Percentiles rank a stretch among this genome's conserved stretches.
These are phyloP conservation scores for Microglena sp. DNA, from an alignment of 139 green algal species.

Conservation along the genomic window DNA sequence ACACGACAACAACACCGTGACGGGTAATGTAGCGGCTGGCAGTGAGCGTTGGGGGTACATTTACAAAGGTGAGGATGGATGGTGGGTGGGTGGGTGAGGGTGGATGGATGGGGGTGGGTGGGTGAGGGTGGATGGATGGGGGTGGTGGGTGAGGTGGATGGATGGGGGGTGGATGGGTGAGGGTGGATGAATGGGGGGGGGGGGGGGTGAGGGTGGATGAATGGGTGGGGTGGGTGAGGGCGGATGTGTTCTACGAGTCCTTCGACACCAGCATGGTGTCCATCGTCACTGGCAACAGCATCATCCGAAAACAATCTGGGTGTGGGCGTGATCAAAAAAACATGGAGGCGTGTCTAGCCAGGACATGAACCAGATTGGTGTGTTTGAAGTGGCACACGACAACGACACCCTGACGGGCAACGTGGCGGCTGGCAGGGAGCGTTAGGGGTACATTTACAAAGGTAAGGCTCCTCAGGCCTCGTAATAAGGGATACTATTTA, in stretches of 20 bases:
- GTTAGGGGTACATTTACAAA: conserved; percentile 36
- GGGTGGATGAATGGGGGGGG: no score
- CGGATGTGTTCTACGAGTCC: conserved; percentile 25
- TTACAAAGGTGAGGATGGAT: conserved; percentile 1
- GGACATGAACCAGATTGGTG: no score
- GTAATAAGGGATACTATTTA: no score
- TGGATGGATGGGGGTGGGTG: no score
- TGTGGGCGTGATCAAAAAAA: conserved; percentile 28
- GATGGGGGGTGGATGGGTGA: no score
- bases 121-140: no score
- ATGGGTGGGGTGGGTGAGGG: no score
- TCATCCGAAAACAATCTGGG: conserved; percentile 25
- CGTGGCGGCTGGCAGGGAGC: conserved; percentile 37
- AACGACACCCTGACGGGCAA: conserved; percentile 33
- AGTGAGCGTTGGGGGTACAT: conserved; percentile 37
- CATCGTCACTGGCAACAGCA: conserved; percentile 6
- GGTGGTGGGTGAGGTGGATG: no score
- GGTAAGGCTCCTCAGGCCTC: no score
- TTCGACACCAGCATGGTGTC: conserved; percentile 24
- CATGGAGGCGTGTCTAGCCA: no score
- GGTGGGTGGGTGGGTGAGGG: neutral
- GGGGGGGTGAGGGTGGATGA: no score
- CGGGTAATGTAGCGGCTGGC: conserved; percentile 38
- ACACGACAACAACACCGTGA: conserved; percentile 19
- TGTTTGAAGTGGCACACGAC: conserved; percentile 8